Evolutionary conservation across 352 stramenopile species (phyloP).

Genomic region (Pythium chondricola): DNA sequence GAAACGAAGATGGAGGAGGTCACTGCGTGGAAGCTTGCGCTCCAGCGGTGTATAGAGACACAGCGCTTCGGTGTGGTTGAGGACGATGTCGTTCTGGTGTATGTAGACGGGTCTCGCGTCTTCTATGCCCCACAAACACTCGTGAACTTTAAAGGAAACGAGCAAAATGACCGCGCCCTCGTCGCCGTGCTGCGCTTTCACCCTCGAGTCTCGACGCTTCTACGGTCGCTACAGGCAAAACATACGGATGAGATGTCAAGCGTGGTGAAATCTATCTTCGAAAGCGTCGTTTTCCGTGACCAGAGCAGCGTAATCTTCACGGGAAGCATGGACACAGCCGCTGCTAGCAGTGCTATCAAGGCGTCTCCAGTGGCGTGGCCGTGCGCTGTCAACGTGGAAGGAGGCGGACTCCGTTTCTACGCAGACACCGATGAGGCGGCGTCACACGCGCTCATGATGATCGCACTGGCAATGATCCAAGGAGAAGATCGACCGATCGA

Average conservation of each 20-base stretch:
- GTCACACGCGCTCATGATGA: slow-evolving; percentile 10
- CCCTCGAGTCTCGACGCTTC: slow-evolving; percentile 4
- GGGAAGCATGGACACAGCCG: no score
- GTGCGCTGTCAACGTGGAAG: slow-evolving; percentile 9
- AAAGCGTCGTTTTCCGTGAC: slow-evolving; percentile 15
- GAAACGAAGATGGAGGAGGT: background rate
- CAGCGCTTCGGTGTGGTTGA: slow-evolving; percentile 11
- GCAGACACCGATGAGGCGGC: slow-evolving; percentile 7
- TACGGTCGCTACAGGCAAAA: background rate
- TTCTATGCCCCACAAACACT: slow-evolving; percentile 16
- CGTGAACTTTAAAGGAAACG: background rate
- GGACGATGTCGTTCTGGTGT: slow-evolving; percentile 6
- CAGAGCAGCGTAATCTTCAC: no score
- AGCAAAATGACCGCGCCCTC: background rate
- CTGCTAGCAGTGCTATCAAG: background rate
- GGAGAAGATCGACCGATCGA: background rate
- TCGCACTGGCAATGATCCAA: slow-evolving; percentile 7
- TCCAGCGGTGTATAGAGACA: slow-evolving; percentile 9
- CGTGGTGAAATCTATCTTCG: no score
- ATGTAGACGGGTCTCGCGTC: slow-evolving; percentile 11
- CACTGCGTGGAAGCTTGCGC: slow-evolving; percentile 8
- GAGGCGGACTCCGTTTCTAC: slow-evolving; percentile 11
- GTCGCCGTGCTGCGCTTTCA: slow-evolving; percentile 17
- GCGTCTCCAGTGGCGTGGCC: background rate
- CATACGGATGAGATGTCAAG: no score